These are phyloP conservation scores for Phytopythium mirpurense DNA, from an alignment of 352 stramenopile species.

Conservation along the genomic window DNA sequence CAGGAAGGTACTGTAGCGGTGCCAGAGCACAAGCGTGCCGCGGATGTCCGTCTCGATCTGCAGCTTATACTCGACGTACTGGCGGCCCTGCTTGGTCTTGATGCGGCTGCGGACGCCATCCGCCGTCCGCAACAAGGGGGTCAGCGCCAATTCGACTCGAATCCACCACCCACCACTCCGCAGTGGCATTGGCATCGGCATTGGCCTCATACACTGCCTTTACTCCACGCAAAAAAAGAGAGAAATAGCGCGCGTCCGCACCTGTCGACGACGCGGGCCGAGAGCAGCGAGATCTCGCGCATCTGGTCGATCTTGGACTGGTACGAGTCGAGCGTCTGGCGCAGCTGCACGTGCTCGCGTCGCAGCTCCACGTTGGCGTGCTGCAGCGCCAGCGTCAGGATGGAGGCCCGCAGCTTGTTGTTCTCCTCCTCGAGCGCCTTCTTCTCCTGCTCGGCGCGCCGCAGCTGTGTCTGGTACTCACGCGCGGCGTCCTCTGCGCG, in stretches of 20 bases:
- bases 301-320: slow-evolving; percentile 88
- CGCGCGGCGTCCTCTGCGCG: slow-evolving; percentile 61
- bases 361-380: slow-evolving; percentile 75
- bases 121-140: background rate
- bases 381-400: slow-evolving; percentile 69
- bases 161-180: no score
- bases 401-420: slow-evolving; percentile 71
- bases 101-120: slow-evolving; percentile 42
- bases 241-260: slow-evolving; percentile 10
- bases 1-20: slow-evolving; percentile 88
- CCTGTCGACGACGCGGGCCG: slow-evolving; percentile 83
- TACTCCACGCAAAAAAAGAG: background rate
- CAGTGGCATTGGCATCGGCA: no score
- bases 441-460: slow-evolving; percentile 59
- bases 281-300: slow-evolving; percentile 81
- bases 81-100: slow-evolving; percentile 79
- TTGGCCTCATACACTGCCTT: no score
- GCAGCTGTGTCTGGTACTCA: slow-evolving; percentile 46
- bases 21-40: slow-evolving; percentile 81
- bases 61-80: slow-evolving; percentile 88
- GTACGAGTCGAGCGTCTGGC: slow-evolving; percentile 82
- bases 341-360: slow-evolving; percentile 77
- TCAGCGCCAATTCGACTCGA: no score
- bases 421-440: slow-evolving; percentile 75
- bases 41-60: slow-evolving; percentile 86